Base-by-base conservation (phyloP, 371 early-diverging fungal genomes). In the Apophysomyces sp. region DNA sequence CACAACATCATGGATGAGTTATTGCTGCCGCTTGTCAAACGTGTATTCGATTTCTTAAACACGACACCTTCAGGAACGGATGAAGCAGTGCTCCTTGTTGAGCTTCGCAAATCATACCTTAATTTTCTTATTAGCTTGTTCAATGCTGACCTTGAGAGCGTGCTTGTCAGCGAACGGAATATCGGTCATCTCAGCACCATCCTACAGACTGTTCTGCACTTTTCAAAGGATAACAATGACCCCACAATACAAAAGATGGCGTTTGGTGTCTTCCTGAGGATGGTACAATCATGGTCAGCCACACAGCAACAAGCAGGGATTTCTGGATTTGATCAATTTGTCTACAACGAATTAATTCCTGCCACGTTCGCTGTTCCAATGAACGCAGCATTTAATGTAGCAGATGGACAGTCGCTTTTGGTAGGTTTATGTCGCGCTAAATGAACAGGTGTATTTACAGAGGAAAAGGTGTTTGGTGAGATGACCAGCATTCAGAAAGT, bases 31-130 rank as follows among this genome's bases (percentile, higher is more conserved):
- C 77, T 96, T 49, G 78, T 94, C 1, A 88, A 91, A 58, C 89
- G 92, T 40, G 92, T 94, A 21, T 94, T 94, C 68, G 81, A 82
- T 52, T 91, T 93, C 61, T 74, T 96, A 24, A 90, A 94, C 67
- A 89, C 91, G 62, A 78, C 87, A 1, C 88, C 94, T 1, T 80
- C 85, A 57, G 98, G 98, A 11, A 95, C 94, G 1, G 98, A 98
- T 68, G 97, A 96, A 69, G 86, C 87, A 0, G 62, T 94, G 41
- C 76, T 91, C 37, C 74, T 91, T 55, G 73, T 84, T 9, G 91
- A 92, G 26, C 82, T 98, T 32, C 88, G 91, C 32, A 89, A 89
- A 71, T 83, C 92, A 0, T 97, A 96, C 63, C 75, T 98, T 31
- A 84, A 83, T 6, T 92, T 96, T 73, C 62, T 98, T 52, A 79